phyloP scores from a whole-genome alignment of 768 basidiomycete genomes.

The Rhodotorula kratochvilovae region DNA sequence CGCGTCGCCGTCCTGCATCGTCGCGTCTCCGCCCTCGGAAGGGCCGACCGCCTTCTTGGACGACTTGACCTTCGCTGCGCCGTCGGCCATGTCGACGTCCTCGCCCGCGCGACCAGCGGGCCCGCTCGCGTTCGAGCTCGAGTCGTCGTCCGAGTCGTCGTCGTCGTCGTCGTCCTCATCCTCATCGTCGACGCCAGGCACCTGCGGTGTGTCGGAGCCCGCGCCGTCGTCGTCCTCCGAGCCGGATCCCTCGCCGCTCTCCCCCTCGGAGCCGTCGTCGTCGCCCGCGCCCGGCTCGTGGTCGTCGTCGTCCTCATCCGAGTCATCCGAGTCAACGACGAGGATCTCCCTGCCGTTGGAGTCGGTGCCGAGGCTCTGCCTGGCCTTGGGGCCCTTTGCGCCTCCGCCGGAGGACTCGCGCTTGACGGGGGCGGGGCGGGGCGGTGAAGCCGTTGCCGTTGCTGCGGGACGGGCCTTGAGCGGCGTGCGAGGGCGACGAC shows the following conservation, averaged over 20 bases:
- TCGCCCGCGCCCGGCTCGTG: background rate
- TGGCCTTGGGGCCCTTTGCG: background rate
- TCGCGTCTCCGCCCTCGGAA: background rate
- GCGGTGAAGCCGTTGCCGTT: background rate
- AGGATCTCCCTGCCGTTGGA: background rate
- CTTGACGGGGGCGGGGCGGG: background rate
- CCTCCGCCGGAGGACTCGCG: background rate
- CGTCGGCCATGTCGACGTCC: conserved; percentile 18
- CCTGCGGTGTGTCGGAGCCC: background rate
- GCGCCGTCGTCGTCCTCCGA: conserved; percentile 8
- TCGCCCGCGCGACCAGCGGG: conserved; percentile 2
- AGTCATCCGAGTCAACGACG: conserved; percentile 11
- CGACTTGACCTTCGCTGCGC: conserved; percentile 1
- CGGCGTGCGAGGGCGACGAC: background rate
- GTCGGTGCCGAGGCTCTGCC: background rate
- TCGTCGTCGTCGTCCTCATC: conserved; percentile 1
- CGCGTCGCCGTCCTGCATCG: conserved; percentile 6
- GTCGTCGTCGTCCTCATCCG: conserved; percentile 14
- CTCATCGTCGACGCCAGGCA: background rate
- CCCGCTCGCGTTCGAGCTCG: conserved; percentile 16
- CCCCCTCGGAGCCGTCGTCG: conserved; percentile 10
- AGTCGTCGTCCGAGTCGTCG: conserved; percentile 22
- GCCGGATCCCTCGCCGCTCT: background rate
- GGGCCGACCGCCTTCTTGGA: background rate
- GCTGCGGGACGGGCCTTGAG: no score